Conservation (phyloP, 2,329 filamentous ascomycete genomes). For the Diplodia corticola region DNA sequence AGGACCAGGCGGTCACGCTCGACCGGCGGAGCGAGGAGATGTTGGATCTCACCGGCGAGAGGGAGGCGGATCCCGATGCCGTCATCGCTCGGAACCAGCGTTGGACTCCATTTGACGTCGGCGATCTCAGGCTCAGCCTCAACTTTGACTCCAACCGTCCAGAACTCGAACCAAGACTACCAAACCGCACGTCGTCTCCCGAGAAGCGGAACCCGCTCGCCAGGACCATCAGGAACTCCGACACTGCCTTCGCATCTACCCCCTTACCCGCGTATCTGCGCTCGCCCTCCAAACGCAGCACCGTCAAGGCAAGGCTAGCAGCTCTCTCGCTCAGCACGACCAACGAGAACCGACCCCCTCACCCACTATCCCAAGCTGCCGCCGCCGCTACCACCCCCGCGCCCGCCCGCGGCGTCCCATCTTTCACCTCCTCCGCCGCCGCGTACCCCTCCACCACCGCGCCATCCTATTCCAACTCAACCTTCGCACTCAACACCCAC, state of each 20-base stretch:
- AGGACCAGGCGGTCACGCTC: background rate
- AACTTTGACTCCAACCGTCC: slow-evolving; percentile 21
- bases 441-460: slow-evolving; percentile 30
- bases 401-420: background rate
- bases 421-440: slow-evolving; percentile 23
- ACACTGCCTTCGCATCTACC: slow-evolving; percentile 27
- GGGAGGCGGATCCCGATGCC: slow-evolving; percentile 29
- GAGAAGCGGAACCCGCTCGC: slow-evolving; percentile 23
- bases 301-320: slow-evolving; percentile 32
- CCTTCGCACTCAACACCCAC: slow-evolving; percentile 10
- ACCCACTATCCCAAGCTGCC: slow-evolving; percentile 1
- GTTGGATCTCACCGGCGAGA: background rate
- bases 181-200: background rate
- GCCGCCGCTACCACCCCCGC: background rate
- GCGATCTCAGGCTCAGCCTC: slow-evolving; percentile 26
- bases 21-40: background rate
- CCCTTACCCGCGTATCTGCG: slow-evolving; percentile 45
- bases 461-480: slow-evolving; percentile 25
- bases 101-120: slow-evolving; percentile 41
- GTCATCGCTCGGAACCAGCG: slow-evolving; percentile 35
- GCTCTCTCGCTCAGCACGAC: slow-evolving; percentile 2
- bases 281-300: slow-evolving; percentile 46
- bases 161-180: background rate
- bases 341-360: background rate
- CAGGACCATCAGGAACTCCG: slow-evolving; percentile 35